These are phyloP conservation scores for Pulicaria dysenterica DNA, from an alignment of 129 eudicot genomes.

Conservation along the genomic window DNA sequence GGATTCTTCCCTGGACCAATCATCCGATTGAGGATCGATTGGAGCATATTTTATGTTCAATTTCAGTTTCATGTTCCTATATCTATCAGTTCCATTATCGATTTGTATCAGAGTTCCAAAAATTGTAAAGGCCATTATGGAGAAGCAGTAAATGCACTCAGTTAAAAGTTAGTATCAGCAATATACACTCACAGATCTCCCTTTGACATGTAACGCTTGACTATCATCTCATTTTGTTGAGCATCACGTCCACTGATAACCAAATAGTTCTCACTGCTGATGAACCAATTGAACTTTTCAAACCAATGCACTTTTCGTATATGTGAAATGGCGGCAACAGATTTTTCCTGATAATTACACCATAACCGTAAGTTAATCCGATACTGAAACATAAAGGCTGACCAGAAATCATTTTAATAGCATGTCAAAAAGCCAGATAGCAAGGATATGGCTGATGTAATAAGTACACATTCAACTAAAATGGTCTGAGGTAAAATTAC, in stretches of 20 bases:
- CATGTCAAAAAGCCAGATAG: background rate
- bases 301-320: constrained; percentile 99
- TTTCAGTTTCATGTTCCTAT: too few species aligned
- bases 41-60: too few species aligned
- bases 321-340: constrained; percentile 89
- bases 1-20: too few species aligned
- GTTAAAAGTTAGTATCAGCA: constrained; percentile 13
- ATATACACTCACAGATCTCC: constrained; percentile 82
- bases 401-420: constrained; percentile 6
- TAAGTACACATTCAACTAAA: constrained; percentile 3
- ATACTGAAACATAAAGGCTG: constrained; percentile 22
- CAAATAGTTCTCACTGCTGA: constrained; percentile 95
- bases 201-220: constrained; percentile 96
- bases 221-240: constrained; percentile 99
- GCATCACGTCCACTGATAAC: constrained; percentile 98
- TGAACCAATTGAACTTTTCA: constrained; percentile 97
- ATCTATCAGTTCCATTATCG: too few species aligned
- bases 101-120: constrained; percentile 1
- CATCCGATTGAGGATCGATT: too few species aligned
- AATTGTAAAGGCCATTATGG: background rate
- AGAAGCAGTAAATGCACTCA: constrained; percentile 7
- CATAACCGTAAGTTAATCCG: constrained; percentile 20
- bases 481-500: constrained; percentile 40
- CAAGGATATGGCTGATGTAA: background rate
- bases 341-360: constrained; percentile 65